Conservation (phyloP, 257 asterid species). For the Thymus mandschuricus region DNA sequence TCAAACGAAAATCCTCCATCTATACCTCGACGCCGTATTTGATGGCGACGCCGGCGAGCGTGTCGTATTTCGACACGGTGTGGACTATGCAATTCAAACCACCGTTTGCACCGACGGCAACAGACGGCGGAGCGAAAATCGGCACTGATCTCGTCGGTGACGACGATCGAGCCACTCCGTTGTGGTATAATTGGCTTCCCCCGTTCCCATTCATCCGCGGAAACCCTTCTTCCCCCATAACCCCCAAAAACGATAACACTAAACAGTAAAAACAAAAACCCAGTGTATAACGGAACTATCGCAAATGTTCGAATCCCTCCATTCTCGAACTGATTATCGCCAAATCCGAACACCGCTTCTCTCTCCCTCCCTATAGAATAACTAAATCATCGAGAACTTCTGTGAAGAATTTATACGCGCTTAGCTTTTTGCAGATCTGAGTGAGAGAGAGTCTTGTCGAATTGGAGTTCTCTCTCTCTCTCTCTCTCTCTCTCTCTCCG, state of each 20-base stretch:
- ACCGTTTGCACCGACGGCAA: slow-evolving; percentile 41
- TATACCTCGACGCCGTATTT: slow-evolving; percentile 89
- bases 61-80: slow-evolving; percentile 74
- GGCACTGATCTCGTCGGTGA: slow-evolving; percentile 39
- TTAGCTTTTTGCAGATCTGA: slow-evolving; percentile 35
- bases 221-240: slow-evolving; percentile 45
- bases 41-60: slow-evolving; percentile 90
- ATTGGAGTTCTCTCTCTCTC: neutral
- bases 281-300: neutral
- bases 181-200: slow-evolving; percentile 38
- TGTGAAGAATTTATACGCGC: neutral
- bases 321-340: slow-evolving; percentile 26
- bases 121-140: slow-evolving; percentile 38
- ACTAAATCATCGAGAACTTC: slow-evolving; percentile 8
- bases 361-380: neutral
- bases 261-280: neutral
- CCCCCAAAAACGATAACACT: neutral
- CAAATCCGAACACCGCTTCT: neutral
- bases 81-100: slow-evolving; percentile 54
- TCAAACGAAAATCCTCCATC: neutral
- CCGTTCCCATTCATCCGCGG: slow-evolving; percentile 35
- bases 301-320: slow-evolving; percentile 15
- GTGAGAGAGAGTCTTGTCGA: slow-evolving; percentile 13
- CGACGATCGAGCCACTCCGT: slow-evolving; percentile 34
- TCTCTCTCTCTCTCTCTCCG: slow-evolving; percentile 1